Base-by-base conservation (phyloP, 371 early-diverging fungal species). In the Mucor racemosus region DNA sequence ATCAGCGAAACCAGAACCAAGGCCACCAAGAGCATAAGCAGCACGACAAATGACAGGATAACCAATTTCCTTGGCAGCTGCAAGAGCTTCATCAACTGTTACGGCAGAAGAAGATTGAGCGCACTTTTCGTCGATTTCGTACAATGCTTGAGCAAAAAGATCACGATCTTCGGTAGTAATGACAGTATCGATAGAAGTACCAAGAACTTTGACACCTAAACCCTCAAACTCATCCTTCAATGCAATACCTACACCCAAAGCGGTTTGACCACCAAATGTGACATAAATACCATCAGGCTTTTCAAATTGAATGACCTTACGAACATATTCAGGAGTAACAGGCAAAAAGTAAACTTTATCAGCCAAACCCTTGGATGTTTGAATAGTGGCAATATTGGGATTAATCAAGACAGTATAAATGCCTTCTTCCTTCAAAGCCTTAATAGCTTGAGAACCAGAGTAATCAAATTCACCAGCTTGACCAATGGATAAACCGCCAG, bases 401-500 rank as follows among this genome's bases (percentile, higher is more conserved):
- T 97, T 97, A 74, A 97, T 93, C 61, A 97, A 82, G 48, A 97
- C 80, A 13, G 97, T 97, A 75, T 94, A 90, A 72, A 97, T 91
- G 14, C 92, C 93, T 76, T 94, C 95, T 77, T 96, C 96, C 81
- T 94, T 94, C 73, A 97, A 84, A 8, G 98, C 98, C 81, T 97
- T 97, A 88, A 97, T 97, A 26, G 97, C 97, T 82, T 90, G 94
- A 35, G 94, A 93, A 58, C 97, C 96, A 64, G 97, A 97, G 84
- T 97, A 97, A 78, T 97, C 98, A 68, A 97, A 97, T 86, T 97
- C 98, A 60, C 98, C 98, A 48, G 98, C 98, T 81, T 98, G 98
- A 33, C 98, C 98, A 71, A 98, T 98, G 41, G 93, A 92, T 60
- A 98, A 77, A 73, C 98, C 98, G 65, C 98, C 98, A 36, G 95